Percentiles rank a stretch among this genome's conserved stretches.
phyloP scores from a whole-genome alignment of 2,329 filamentous ascomycete genomes.

The Penicillium sclerotigenum region DNA sequence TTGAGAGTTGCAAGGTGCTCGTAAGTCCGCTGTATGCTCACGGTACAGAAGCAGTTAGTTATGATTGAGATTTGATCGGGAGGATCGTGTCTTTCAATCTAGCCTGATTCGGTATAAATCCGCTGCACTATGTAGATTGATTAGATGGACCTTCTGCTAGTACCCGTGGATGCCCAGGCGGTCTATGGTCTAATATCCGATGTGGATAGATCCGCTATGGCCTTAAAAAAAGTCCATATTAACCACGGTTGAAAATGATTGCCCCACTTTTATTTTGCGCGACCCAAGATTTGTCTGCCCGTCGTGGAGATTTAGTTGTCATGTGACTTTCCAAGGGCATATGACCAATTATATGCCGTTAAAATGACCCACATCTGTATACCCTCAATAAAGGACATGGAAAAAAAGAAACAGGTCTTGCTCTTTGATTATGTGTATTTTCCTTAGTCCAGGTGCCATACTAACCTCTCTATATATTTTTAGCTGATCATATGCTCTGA shows the following conservation, averaged over 20 bases:
- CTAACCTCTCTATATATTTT: too few species aligned
- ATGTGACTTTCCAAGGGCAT: background rate
- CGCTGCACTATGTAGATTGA: background rate
- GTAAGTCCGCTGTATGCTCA: too few species aligned
- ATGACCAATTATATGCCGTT: background rate
- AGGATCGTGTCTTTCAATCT: background rate
- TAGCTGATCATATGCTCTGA: too few species aligned
- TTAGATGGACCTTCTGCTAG: background rate
- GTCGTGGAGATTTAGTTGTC: background rate
- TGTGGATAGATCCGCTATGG: background rate
- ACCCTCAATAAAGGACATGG: background rate
- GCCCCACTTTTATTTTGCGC: background rate
- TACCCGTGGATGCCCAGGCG: background rate
- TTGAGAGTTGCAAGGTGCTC: too few species aligned
- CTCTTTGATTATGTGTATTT: too few species aligned
- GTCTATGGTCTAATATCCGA: background rate
- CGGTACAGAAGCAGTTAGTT: too few species aligned
- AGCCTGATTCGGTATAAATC: background rate
- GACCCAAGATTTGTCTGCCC: background rate
- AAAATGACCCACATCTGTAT: background rate
- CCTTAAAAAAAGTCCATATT: background rate
- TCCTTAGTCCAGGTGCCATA: too few species aligned
- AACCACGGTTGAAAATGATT: background rate
- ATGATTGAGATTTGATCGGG: background rate
- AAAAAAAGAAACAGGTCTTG: too few species aligned